Conservation (phyloP, 2,329 filamentous ascomycete genomes). For the Exophiala sp. region DNA sequence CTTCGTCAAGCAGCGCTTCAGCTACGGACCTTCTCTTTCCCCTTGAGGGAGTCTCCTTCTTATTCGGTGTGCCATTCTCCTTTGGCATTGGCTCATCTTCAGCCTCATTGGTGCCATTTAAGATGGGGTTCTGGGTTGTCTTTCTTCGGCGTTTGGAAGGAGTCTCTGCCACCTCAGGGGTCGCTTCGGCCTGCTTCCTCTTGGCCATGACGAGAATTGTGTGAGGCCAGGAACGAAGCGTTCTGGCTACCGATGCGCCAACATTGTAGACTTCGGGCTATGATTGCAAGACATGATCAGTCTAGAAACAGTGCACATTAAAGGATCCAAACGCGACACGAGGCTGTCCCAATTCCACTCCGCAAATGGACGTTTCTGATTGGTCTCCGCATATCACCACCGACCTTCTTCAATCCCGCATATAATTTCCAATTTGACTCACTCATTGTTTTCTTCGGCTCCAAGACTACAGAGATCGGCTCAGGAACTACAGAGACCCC, state of each 20-base stretch:
- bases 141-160: slow-evolving; percentile 21
- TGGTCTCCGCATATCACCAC: slow-evolving; percentile 11
- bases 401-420: slow-evolving; percentile 2
- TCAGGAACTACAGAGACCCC: too few relatives aligned
- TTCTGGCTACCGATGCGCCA: too few relatives aligned
- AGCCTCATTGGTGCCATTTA: slow-evolving; percentile 7
- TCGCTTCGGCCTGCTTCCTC: slow-evolving; percentile 16
- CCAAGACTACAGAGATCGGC: too few relatives aligned
- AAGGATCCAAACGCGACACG: slow-evolving; percentile 4
- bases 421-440: neutral
- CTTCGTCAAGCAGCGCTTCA: slow-evolving; percentile 10
- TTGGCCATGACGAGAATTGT: slow-evolving; percentile 11
- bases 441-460: neutral
- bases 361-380: slow-evolving; percentile 10
- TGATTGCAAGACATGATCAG: neutral
- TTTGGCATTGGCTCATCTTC: slow-evolving; percentile 7
- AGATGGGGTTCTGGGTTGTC: neutral
- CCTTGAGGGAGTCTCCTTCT: slow-evolving; percentile 30
- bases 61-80: slow-evolving; percentile 39
- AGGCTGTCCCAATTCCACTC: neutral
- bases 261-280: neutral
- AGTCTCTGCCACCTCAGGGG: slow-evolving; percentile 7
- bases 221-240: neutral
- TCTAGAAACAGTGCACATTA: neutral
- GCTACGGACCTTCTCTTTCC: slow-evolving; percentile 13